Evolutionary conservation across 2,329 filamentous ascomycete species (phyloP), one percentile per base, ranked within the genome.

Genomic region (Canariomyces notabilis): DNA sequence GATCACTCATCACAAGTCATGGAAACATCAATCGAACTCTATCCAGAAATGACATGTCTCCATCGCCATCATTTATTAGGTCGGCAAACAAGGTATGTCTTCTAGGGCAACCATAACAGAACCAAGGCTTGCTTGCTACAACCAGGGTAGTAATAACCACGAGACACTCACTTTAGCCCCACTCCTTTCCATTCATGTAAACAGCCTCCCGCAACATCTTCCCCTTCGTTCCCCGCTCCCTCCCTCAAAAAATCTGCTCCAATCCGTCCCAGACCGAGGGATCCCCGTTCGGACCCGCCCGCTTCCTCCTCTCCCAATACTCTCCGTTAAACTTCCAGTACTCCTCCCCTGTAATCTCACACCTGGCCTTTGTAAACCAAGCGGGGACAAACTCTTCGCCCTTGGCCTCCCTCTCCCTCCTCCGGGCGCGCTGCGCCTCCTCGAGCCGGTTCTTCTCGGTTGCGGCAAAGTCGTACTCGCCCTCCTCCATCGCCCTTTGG

Each of bases 401-500:
- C 2, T 69, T 77, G 22, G 77, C 76, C 67, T 98, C 91, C 19
- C 90, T 75, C 48, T 76, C 70, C 44, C 87, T 72, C 51, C 93
- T 73, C 48, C 84, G 83, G 8, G 83, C 82, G 49, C 93, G 77
- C 72, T 98, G 93, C 54, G 83, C 89, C 70, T 96, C 87, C 67
- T 98, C 93, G 0, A 98, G 79, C 1, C 93, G 77, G 61, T 91
- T 93, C 79, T 98, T 98, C 73, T 98, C 93, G 5, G 79, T 80
- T 0, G 91, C 93, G 1, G 93, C 93, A 49, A 93, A 76, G 60
- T 97, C 91, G 62, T 98, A 98, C 67, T 90, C 81, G n/a, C 91
- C 93, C 51, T 97, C 90, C 65, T 98, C 93, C 93, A 98, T 98
- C 2, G 93, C 93, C 9, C 93, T 79, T 70, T 98, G 93, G 66